Base-by-base conservation (phyloP, 768 basidiomycete species). In the Russula olivacea region DNA sequence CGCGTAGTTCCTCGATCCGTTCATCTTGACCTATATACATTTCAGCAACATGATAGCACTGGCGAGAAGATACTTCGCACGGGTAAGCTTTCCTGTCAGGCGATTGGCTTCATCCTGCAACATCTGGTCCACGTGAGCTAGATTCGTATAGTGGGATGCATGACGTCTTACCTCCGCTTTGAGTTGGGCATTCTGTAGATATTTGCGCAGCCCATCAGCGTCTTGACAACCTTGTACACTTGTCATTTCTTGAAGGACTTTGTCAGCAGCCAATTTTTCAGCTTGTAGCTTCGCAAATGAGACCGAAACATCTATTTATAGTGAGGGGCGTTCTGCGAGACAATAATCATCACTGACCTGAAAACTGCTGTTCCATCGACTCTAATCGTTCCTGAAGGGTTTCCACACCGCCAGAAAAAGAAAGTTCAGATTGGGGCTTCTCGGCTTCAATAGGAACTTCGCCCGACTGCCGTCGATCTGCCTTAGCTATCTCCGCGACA, bases 1-100 rank as follows among this genome's bases (percentile, higher is more conserved):
- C 90, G 40, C 85, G 85, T 0, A 98, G 76, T 71, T 97, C 93
- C 66, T 90, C 88, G 12, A 93, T 79, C 9, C 88, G 88, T 56
- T 84, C 85, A 59, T 91, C 91, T 76, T 96, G 92, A 15, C 85
- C 93, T 96, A 68, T 45, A 56, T 14, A 55, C 55, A 54, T 69
- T 54, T 45, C 61, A 34, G 36, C n/a, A 10, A 41, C 43, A 14
- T 32, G 61, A 64, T 19, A 19, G 23, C 4, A 54, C 6, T n/a
- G 14, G 5, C 10, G 58, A 28, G 10, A 55, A 23, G 11, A 25
- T 3, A 3, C 34, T 17, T 69, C 86, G 70, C 71, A 95, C 95
- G 78, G 63, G 81, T 82, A 21, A 95, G 80, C 69, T 88, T 88
- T 58, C 79, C 81, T 59, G 80, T 86, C 34, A 97, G 74, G 48